Base-by-base conservation (phyloP, 192 early-diverging fungal genomes). In the Gonapodya prolifera region DNA sequence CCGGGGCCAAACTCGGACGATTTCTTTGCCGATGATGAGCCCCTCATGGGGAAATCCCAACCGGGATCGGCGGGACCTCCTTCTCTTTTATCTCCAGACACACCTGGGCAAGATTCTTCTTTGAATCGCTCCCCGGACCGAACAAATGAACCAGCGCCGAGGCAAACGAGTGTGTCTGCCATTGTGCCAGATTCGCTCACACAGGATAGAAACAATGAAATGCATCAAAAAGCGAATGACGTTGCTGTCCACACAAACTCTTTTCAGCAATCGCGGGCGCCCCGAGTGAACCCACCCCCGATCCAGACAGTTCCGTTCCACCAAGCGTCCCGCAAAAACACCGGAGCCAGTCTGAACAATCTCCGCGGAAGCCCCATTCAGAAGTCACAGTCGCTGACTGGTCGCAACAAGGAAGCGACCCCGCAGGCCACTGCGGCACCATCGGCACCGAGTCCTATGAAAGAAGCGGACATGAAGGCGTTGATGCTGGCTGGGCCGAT, bases 401-500 rank as follows among this genome's bases (percentile, higher is more conserved):
- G 8, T 61, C 45, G 45, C 45, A 8, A 75, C 73, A n/a, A 75
- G n/a, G 35, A 75, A 75, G 45, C 45, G 23, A 61, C 35, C 2
- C 2, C 35, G n/a, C 31, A 75, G 31, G 31, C 35, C 2, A 69
- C 18, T 69, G 18, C n/a, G 18, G n/a, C 69, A 69, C n/a, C 18
- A 23, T n/a, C 31, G 2, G 78, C 71, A 2, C 86, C 87, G 85
- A 85, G 87, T 80, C 84, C 83, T 77, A 84, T 89, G 75, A 83
- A 86, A 1, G 75, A 79, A 1, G 77, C 79, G 69, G 88, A 89
- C 75, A 87, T 89, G 76, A 79, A 86, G 81, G 76, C 85, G 29
- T 86, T 89, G 32, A 85, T 89, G 32, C 79, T 80, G 28, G 88
- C 86, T 29, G 82, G 86, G 30, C 82, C 80, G 23, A 75, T 85